Conservation (phyloP, 805 yeast genomes). For the Kodamaea kakaduensis region DNA sequence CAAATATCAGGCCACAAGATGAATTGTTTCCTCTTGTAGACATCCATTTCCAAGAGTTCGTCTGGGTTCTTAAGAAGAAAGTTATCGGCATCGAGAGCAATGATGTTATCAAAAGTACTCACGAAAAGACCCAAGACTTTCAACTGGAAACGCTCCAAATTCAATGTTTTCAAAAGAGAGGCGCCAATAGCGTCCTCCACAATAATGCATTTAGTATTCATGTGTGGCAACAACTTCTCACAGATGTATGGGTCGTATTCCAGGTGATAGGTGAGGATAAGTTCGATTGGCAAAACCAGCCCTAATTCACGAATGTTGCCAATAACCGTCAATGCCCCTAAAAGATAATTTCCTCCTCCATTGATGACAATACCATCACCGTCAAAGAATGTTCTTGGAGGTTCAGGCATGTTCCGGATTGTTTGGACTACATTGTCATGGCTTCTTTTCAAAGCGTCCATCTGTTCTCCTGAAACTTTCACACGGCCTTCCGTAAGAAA, state of each 20-base stretch:
- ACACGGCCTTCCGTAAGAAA: conserved; percentile 6
- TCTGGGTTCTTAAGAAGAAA: conserved; percentile 36
- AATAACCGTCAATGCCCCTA: conserved; percentile 31
- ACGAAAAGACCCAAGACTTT: conserved; percentile 36
- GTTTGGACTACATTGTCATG: conserved; percentile 25
- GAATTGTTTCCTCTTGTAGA: conserved; percentile 25
- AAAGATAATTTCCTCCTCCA: conserved; percentile 36
- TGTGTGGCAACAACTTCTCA: conserved; percentile 25
- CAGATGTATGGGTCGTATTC: conserved; percentile 36
- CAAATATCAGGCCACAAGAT: conserved; percentile 42
- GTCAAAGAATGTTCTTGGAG: conserved; percentile 25
- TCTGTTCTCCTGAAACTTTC: conserved; percentile 12
- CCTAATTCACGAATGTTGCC: conserved; percentile 32
- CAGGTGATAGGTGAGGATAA: conserved; percentile 27
- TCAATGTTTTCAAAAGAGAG: conserved; percentile 22
- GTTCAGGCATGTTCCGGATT: conserved; percentile 20
- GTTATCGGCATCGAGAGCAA: conserved; percentile 40
- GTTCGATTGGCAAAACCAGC: conserved; percentile 34
- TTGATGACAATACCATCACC: conserved; percentile 40
- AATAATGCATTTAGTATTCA: conserved; percentile 37
- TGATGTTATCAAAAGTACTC: conserved; percentile 32
- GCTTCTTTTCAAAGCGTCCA: conserved; percentile 18
- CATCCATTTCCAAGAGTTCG: conserved; percentile 29
- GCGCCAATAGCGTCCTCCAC: conserved; percentile 39
- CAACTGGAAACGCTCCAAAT: conserved; percentile 30